A percentile compares a stretch with the other conserved stretches of the same genome.
phyloP scores from a whole-genome alignment of 2,329 filamentous ascomycete genomes.

The Diplodia scrobiculata region DNA sequence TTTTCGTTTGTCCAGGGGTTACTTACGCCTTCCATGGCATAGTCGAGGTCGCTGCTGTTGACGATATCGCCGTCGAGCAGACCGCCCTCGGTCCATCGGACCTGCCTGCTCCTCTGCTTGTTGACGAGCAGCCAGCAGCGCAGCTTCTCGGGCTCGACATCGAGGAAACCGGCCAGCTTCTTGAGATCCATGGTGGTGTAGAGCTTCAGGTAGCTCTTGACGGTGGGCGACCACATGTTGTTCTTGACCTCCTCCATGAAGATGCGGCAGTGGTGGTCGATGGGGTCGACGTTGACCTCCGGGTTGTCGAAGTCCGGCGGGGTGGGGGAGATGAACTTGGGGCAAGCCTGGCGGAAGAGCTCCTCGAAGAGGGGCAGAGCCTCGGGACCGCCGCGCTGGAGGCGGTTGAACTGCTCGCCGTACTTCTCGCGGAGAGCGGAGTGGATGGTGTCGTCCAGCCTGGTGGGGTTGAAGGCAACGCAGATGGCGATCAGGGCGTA shows the following conservation, averaged over 20 bases:
- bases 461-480: slow-evolving; percentile 94
- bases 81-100: slow-evolving; percentile 88
- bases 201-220: slow-evolving; percentile 97
- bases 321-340: slow-evolving; percentile 98
- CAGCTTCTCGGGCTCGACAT: slow-evolving; percentile 94
- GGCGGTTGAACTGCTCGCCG: slow-evolving; percentile 93
- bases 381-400: slow-evolving; percentile 94
- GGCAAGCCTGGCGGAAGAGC: slow-evolving; percentile 95
- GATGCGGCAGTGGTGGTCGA: slow-evolving; percentile 94
- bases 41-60: slow-evolving; percentile 94
- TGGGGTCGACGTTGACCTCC: slow-evolving; percentile 89
- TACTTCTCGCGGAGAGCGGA: slow-evolving; percentile 98
- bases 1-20: slow-evolving; percentile 12
- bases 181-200: slow-evolving; percentile 99
- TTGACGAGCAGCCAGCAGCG: slow-evolving; percentile 92
- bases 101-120: slow-evolving; percentile 97
- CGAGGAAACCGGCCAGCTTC: slow-evolving; percentile 96
- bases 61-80: slow-evolving; percentile 89
- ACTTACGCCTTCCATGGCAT: slow-evolving; percentile 89
- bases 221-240: slow-evolving; percentile 95
- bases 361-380: slow-evolving; percentile 96
- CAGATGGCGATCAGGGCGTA: slow-evolving; percentile 98
- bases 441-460: slow-evolving; percentile 98
- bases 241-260: slow-evolving; percentile 99
- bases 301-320: slow-evolving; percentile 98